Conservation (phyloP, 1,284 basidiomycete species). For the Papiliotrema fonsecae region DNA sequence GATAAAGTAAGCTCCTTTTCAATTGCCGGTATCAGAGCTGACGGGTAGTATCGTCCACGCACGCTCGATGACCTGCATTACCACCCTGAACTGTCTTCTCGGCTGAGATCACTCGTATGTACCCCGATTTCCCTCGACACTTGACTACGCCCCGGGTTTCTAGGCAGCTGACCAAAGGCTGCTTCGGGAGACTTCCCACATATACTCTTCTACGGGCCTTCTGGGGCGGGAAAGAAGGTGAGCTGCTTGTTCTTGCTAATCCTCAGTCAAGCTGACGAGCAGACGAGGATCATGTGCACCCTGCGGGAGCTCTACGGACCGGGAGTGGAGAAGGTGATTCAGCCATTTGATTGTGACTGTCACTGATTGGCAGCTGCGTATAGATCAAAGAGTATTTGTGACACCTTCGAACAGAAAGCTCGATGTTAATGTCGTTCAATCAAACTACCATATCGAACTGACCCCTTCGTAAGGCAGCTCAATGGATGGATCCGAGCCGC, state of each 20-base stretch:
- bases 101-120: conserved; percentile 71
- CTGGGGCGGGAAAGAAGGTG: conserved; percentile 90
- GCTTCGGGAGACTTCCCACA: conserved; percentile 93
- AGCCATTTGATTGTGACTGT: neutral
- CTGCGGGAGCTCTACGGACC: conserved; percentile 84
- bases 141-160: no score
- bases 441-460: conserved; percentile 96
- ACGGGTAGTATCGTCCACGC: conserved; percentile 72
- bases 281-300: conserved; percentile 85
- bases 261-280: conserved; percentile 6
- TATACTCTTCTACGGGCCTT: conserved; percentile 95
- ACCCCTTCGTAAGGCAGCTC: conserved; percentile 74
- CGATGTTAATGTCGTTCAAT: conserved; percentile 94
- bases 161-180: conserved; percentile 56
- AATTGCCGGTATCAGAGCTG: neutral
- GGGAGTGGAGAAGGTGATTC: conserved; percentile 79
- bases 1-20: conserved; percentile 58
- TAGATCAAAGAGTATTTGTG: conserved; percentile 94
- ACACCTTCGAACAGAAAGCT: conserved; percentile 93
- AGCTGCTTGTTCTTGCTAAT: neutral
- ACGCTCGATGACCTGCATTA: conserved; percentile 84
- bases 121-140: conserved; percentile 21
- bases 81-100: conserved; percentile 72
- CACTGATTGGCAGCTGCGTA: conserved; percentile 69
- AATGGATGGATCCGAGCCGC: neutral